Percentiles rank a stretch among this genome's conserved stretches.
Conservation (phyloP, 768 basidiomycete species). For the Amanita molliuscula region DNA sequence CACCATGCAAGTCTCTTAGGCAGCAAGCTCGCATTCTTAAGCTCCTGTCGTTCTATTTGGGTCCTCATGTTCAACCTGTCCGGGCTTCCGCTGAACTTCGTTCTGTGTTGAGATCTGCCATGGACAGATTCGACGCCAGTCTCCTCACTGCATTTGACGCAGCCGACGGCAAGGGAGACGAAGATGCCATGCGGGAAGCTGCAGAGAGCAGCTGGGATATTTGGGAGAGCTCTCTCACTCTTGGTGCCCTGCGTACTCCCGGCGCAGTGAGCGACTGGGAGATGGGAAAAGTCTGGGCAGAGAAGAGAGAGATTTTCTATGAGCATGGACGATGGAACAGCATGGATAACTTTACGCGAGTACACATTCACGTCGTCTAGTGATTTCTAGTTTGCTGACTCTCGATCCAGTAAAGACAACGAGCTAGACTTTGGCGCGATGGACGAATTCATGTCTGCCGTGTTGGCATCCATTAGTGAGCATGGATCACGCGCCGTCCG, state of each 20-base stretch:
- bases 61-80: conserved; percentile 58
- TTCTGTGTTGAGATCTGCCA: conserved; percentile 60
- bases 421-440: conserved; percentile 84
- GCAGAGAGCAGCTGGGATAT: conserved; percentile 85
- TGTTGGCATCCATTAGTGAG: conserved; percentile 53
- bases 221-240: conserved; percentile 33
- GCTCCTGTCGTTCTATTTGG: conserved; percentile 69
- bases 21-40: conserved; percentile 61
- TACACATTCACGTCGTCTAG: conserved; percentile 9
- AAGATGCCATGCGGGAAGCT: conserved; percentile 68
- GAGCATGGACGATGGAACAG: conserved; percentile 74
- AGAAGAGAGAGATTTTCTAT: conserved; percentile 92
- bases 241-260: not conserved
- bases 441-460: conserved; percentile 77
- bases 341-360: conserved; percentile 72
- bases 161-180: conserved; percentile 69
- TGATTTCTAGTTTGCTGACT: not conserved
- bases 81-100: conserved; percentile 53
- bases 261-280: conserved; percentile 59
- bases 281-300: conserved; percentile 90
- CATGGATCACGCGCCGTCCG: conserved; percentile 76
- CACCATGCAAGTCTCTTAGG: conserved; percentile 24
- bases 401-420: conserved; percentile 32
- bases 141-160: conserved; percentile 83
- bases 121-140: conserved; percentile 82